Base-by-base conservation (phyloP, 2,329 filamentous ascomycete species). In the Gaeumannomyces tritici region DNA sequence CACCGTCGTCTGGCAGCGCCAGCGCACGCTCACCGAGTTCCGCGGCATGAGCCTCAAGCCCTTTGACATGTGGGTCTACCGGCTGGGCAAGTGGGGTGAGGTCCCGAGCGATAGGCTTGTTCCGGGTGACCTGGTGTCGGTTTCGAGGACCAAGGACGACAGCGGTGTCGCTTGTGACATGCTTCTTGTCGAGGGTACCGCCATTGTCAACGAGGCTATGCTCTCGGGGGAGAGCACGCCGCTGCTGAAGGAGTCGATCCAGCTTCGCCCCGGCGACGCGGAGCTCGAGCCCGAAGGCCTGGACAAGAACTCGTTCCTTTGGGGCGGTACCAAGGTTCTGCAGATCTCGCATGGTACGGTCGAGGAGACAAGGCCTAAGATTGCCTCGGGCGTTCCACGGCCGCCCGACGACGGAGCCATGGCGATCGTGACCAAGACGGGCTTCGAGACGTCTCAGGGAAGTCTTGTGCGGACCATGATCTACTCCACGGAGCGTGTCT, bases 31-130 rank as follows among this genome's bases (percentile, higher is more conserved):
- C 67, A 96, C 85, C 72, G 95, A 99, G 76, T 99, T 99, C 79
- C 91, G 95, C 60, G 92, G 93, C 69, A 99, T 99, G 96, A 96
- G 91, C 81, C 97, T 99, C 78, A 96, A 99, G 80, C 96, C 95
- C 15, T 98, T 98, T 74, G 89, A 95, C 65, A 87, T 98, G 68
- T 96, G 89, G 83, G 95, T 93, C 11, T 96, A 90, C 78, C 86
- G 96, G 63, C 81, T 91, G 68, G 89, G 89, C 71, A 91, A 90
- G 73, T 99, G 95, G 95, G 83, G 84, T 68, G 90, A 97, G 77
- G 84, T 92, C 60, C 86, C 88, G 72, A 98, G 93, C 73, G 93
- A 99, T 76, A 89, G 91, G 72, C 86, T 99, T 62, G 82, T 99
- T 9, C 95, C 95, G 1, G 95, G 95, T 47, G 95, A 99, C 71